phyloP scores from a whole-genome alignment of 2,329 filamentous ascomycete species.

The Fusarium cyanostomum region DNA sequence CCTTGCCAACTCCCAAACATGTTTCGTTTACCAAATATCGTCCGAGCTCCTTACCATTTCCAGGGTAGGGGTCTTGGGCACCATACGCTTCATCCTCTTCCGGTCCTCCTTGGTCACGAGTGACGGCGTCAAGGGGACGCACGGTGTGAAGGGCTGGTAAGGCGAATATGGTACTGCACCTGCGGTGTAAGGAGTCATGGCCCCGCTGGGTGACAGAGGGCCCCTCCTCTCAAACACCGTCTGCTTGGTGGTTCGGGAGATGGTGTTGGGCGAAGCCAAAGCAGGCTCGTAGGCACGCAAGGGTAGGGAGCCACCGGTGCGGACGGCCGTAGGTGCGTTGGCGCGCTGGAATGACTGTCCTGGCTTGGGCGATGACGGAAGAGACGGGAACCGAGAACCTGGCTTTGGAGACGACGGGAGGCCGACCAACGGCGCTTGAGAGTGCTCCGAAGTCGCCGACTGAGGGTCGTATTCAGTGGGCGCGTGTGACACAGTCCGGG shows the following conservation, averaged over 20 bases:
- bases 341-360: constrained; percentile 59
- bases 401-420: constrained; percentile 57
- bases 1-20: constrained; percentile 4
- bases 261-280: constrained; percentile 59
- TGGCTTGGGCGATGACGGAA: constrained; percentile 62
- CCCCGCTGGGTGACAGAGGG: constrained; percentile 64
- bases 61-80: constrained; percentile 70
- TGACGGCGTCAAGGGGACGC: constrained; percentile 80
- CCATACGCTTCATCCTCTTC: constrained; percentile 72
- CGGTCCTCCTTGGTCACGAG: constrained; percentile 76
- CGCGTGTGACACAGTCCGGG: constrained; percentile 51
- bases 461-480: constrained; percentile 58
- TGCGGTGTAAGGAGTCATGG: constrained; percentile 70
- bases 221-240: constrained; percentile 69
- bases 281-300: constrained; percentile 70
- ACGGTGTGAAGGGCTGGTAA: constrained; percentile 81
- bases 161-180: constrained; percentile 76
- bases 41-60: constrained; percentile 70
- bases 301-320: constrained; percentile 66
- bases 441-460: constrained; percentile 63
- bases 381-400: constrained; percentile 48
- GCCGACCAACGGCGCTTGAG: constrained; percentile 61
- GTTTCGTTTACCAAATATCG: constrained; percentile 69
- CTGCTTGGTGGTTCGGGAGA: constrained; percentile 65
- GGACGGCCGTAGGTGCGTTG: constrained; percentile 63